A percentile compares a stretch with the other conserved stretches of the same genome.
Conservation (phyloP, 805 yeast genomes). For the Sugiyamaella lignohabitans region DNA sequence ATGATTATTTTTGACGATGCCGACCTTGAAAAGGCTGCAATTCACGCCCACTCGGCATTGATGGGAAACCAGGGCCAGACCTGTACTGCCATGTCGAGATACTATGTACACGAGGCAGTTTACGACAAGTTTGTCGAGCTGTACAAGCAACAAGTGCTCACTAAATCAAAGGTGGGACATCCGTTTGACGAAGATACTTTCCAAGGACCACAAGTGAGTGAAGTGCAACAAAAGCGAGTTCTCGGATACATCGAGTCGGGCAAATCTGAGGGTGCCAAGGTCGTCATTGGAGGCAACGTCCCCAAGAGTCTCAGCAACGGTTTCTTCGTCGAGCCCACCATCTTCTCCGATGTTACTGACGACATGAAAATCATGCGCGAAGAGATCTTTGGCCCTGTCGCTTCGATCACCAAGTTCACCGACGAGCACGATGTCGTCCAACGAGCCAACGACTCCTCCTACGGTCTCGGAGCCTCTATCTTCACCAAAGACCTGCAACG, state of each 20-base stretch:
- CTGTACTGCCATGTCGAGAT: conserved; percentile 90
- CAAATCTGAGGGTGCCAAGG: conserved; percentile 72
- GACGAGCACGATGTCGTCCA: conserved; percentile 61
- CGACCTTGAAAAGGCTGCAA: conserved; percentile 66
- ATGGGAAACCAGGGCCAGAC: conserved; percentile 94
- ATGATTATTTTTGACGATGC: conserved; percentile 83
- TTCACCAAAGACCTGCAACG: conserved; percentile 61
- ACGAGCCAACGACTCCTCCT: conserved; percentile 64
- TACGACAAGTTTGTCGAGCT: conserved; percentile 65
- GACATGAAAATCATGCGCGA: conserved; percentile 62
- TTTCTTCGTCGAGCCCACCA: conserved; percentile 66
- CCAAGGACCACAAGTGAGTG: conserved; percentile 90
- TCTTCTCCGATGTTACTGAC: conserved; percentile 64
- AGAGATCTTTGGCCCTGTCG: conserved; percentile 88
- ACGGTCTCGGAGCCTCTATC: conserved; percentile 79
- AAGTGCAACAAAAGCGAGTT: conserved; percentile 67
- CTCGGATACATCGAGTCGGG: conserved; percentile 71
- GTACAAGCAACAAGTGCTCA: conserved; percentile 48
- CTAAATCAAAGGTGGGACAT: conserved; percentile 57
- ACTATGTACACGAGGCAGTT: conserved; percentile 76
- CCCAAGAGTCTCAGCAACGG: conserved; percentile 41
- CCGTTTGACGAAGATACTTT: conserved; percentile 68
- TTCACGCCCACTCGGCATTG: conserved; percentile 69
- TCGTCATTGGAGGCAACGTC: conserved; percentile 72
- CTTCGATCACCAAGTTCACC: conserved; percentile 56